Base-by-base conservation (phyloP, 768 basidiomycete species). In the Panellus pusillus region DNA sequence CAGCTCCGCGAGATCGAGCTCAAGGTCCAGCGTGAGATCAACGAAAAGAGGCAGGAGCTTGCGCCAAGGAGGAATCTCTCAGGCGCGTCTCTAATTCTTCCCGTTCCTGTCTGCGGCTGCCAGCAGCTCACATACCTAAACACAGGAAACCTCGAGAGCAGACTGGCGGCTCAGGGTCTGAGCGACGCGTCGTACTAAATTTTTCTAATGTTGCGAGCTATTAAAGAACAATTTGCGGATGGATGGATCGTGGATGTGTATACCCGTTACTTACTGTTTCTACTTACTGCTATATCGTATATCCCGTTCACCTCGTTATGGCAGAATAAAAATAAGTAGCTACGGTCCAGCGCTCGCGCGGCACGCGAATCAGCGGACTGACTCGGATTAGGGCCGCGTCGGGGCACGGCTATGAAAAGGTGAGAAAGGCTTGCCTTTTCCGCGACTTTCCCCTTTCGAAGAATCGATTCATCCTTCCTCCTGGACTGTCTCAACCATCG, bases 21-120 rank as follows among this genome's bases (percentile, higher is more conserved):
- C 61, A 86, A 85, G 61, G 87, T 91, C 28, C 90, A 93, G 68
- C 79, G 91, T 52, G 92, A 95, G 69, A 87, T 95, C 69, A 86
- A 86, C 68, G 85, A 93, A 74, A 91, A 89, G 74, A 79, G 86
- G 62, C 91, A 94, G 66, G 87, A 93, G 68, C n/a, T 74, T 94
- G 42, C 67, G 93, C 91, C 40, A 91, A 92, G 70, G 92, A 95
- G 69, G 89, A 89, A 65, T 82, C 86, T 17, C 81, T 89, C 64
- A 77, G 85, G 85, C 85, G 51, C 15, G 77, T 61, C 27, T 35
- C 45, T 31, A 28, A 8, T 28, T 37, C 36, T 12, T 41, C 8
- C 19, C 32, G 48, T 15, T 44, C n/a, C 15, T 32, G 44, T 20
- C 44, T 35, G 6, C 2, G 14, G 2, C 35, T 31, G n/a, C 32